Evolutionary conservation across 345 rosid genomes (phyloP), one percentile per base, ranked within the genome.

Genomic region (Dovyalis caffra): DNA sequence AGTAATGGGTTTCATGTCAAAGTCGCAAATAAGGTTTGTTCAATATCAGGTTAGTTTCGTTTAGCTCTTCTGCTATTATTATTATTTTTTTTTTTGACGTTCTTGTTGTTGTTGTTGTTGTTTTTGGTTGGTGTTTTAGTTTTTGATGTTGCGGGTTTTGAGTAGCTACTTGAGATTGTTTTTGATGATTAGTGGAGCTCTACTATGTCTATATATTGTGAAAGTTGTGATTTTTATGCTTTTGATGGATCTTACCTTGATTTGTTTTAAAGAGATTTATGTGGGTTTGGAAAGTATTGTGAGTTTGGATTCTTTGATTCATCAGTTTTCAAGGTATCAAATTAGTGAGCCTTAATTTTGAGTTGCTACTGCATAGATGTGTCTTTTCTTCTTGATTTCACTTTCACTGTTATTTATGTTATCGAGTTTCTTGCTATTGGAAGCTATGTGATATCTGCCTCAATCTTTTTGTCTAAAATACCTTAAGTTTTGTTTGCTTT

Each of bases 11-110:
- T 75, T 79, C 68, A 77, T 80, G 66, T 61, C 72, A 5, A 73
- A 63, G 87, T 71, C 78, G 69, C 80, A 73, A 45, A 73, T 63
- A 72, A 67, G 71, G 78, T 76, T 60, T 77, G 70, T 33, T 78
- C 79, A 73, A 33, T 34, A 74, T 61, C 80, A 81, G 90, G 90
- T 87, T 69, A 58, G 87, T 85, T 43, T 66, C 34, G 4, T 31
- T 34, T 56, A 23, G 61, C 40, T 25, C 28, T n/a, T 51, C 28
- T 68, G 9, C n/a, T n/a, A n/a, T n/a, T n/a, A n/a, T n/a, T n/a
- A n/a, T n/a, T n/a, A n/a, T n/a, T n/a, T n/a, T 64, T 49, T 47
- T 12, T 38, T 49, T 23, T 1, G 29, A 25, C 14, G 8, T 23
- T 64, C 38, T 53, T 16, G 10, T 15, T 38, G 53, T 58, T 26